Evolutionary conservation across 805 yeast species (phyloP).

Genomic region (Scheffersomyces stipitis): DNA sequence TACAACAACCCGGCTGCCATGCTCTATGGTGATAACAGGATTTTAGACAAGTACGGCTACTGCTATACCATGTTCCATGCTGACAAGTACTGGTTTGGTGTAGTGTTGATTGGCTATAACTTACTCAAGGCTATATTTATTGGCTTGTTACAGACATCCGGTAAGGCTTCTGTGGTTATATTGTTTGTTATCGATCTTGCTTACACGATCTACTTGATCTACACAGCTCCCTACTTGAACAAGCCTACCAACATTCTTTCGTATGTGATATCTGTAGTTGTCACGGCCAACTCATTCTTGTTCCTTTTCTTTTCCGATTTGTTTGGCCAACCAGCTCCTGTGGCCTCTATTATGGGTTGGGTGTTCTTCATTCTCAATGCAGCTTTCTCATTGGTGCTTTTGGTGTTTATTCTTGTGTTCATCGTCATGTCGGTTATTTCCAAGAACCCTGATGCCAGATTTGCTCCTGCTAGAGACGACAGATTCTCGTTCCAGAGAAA

Average conservation of each 20-base stretch:
- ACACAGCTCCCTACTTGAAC: conserved; percentile 74
- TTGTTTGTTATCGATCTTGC: conserved; percentile 74
- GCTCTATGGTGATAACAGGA: conserved; percentile 71
- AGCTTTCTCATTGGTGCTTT: conserved; percentile 74
- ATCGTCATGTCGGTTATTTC: conserved; percentile 63
- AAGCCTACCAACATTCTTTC: conserved; percentile 76
- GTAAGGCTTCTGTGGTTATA: conserved; percentile 77
- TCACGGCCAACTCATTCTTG: conserved; percentile 75
- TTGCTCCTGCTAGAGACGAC: conserved; percentile 87
- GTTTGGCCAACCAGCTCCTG: conserved; percentile 77
- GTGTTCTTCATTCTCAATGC: conserved; percentile 87
- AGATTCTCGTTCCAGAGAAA: conserved; percentile 80
- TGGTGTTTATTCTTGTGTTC: conserved; percentile 68
- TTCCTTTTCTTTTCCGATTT: conserved; percentile 84
- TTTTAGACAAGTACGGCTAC: conserved; percentile 81
- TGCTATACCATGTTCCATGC: conserved; percentile 89
- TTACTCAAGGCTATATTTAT: conserved; percentile 71
- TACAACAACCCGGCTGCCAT: conserved; percentile 85
- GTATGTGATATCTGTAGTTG: conserved; percentile 70
- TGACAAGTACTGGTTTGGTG: conserved; percentile 78
- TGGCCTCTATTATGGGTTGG: conserved; percentile 87
- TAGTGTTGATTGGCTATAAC: conserved; percentile 58
- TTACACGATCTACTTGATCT: conserved; percentile 63
- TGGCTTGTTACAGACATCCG: conserved; percentile 75
- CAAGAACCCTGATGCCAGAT: conserved; percentile 85